phyloP scores from a whole-genome alignment of 2,329 filamentous ascomycete species.

The Trichoderma polysporum region DNA sequence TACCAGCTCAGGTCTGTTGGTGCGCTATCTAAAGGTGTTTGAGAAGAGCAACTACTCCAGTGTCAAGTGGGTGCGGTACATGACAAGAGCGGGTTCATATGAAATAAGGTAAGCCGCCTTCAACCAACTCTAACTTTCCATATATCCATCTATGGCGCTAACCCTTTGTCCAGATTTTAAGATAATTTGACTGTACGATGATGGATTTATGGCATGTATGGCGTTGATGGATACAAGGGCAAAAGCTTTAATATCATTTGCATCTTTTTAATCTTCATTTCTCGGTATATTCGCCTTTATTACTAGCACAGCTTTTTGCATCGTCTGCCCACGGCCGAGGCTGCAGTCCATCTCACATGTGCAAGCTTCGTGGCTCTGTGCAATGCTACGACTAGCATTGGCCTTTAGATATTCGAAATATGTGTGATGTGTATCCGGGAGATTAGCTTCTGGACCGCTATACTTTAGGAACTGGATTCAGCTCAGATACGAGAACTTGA shows the following conservation, averaged over 20 bases:
- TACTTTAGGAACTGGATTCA: not conserved
- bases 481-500: not conserved
- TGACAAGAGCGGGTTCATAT: slow-evolving; percentile 97
- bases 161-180: slow-evolving; percentile 36
- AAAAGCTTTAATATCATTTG: slow-evolving; percentile 21
- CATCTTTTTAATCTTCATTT: slow-evolving; percentile 2
- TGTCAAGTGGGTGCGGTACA: slow-evolving; percentile 98
- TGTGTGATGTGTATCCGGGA: not conserved
- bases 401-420: not conserved
- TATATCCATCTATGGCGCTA: not conserved
- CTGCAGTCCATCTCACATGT: not conserved
- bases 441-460: not conserved
- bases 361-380: not conserved
- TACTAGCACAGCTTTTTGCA: not conserved
- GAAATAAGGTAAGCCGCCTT: slow-evolving; percentile 74
- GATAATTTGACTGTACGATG: slow-evolving; percentile 22
- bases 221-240: slow-evolving; percentile 22
- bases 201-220: slow-evolving; percentile 23
- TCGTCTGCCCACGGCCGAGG: not conserved
- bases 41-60: slow-evolving; percentile 99
- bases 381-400: not conserved
- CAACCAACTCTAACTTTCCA: not conserved
- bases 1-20: slow-evolving; percentile 87
- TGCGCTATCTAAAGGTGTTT: slow-evolving; percentile 96
- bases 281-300: not conserved